Base-by-base conservation (phyloP, 2,329 filamentous ascomycete genomes). In the Penicillium crustosum region DNA sequence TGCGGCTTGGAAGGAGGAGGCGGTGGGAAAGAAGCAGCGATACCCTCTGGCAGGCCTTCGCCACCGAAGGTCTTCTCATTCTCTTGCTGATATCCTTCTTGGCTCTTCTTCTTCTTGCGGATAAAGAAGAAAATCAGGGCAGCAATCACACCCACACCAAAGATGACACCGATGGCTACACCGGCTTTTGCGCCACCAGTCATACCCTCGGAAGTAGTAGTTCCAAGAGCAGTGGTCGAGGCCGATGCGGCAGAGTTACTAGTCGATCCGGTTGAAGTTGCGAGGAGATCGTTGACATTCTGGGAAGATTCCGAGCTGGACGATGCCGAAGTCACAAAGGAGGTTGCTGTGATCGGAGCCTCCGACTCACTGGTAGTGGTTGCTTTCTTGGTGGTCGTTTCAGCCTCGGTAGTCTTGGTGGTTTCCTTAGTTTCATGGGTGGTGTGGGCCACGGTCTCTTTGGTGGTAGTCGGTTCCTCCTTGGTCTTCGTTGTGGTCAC, bases 151-250 rank as follows among this genome's bases (percentile, higher is more conserved):
- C 88, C 83, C 27, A 96, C 67, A 49, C 84, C 85, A 7, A 88
- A 80, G 33, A 97, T 76, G 48, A 95, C 85, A 68, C 92, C 93
- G 70, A 97, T 87, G 6, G 89, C 91, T 61, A 97, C 84, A 59
- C 94, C 94, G 43, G 91, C 93, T 75, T 91, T 94, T 31, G 77
- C 79, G 51, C 78, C 78, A 17, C 70, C 69, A 2, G 76, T 74
- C 59, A 82, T 67, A 17, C 78, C 78, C 19, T 61, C 59, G n/a
- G 74, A 70, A 15, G 64, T 59, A 19, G 68, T 41, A 43, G 21
- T 53, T 21, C 38, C 44, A 23, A 66, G 47, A 15, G 70, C 60
- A 31, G 69, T 60, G 5, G 69, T 60, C 57, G 68, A 67, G 12
- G 68, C 63, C 3, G 69, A 63, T 3, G 68, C 52, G 3, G 64